Conservation (phyloP, 371 early-diverging fungal genomes). For the Batkoa obscura region DNA sequence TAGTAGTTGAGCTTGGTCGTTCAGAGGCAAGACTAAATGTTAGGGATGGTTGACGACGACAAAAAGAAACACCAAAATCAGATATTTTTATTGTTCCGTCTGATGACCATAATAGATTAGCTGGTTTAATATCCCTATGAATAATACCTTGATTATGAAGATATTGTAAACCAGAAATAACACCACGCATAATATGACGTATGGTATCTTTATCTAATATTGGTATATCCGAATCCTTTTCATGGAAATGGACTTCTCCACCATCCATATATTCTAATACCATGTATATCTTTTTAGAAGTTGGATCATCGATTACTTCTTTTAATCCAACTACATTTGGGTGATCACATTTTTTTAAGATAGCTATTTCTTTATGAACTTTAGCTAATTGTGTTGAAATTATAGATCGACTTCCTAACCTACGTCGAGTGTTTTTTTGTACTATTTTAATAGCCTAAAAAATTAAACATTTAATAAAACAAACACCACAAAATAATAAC, state of each 20-base stretch:
- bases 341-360: constrained; percentile 83
- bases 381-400: constrained; percentile 58
- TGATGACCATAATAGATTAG: constrained; percentile 84
- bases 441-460: constrained; percentile 68
- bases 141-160: constrained; percentile 54
- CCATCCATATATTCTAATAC: constrained; percentile 80
- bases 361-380: constrained; percentile 83
- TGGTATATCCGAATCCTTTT: constrained; percentile 35
- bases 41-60: constrained; percentile 1
- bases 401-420: constrained; percentile 29
- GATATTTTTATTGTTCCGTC: constrained; percentile 87
- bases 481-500: too few relatives aligned
- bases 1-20: constrained; percentile 3
- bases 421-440: constrained; percentile 47
- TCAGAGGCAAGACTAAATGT: constrained; percentile 6
- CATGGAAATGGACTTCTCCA: constrained; percentile 82
- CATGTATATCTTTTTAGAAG: constrained; percentile 74
- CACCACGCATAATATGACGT: constrained; percentile 68
- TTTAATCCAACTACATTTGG: constrained; percentile 75
- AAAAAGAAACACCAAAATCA: constrained; percentile 77
- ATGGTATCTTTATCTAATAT: constrained; percentile 38
- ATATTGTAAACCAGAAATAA: constrained; percentile 82
- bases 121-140: constrained; percentile 96
- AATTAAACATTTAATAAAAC: too few relatives aligned
- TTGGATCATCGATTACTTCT: constrained; percentile 91